Evolutionary conservation across 306 rosid species (phyloP).

Genomic region (Calophaca sinica): DNA sequence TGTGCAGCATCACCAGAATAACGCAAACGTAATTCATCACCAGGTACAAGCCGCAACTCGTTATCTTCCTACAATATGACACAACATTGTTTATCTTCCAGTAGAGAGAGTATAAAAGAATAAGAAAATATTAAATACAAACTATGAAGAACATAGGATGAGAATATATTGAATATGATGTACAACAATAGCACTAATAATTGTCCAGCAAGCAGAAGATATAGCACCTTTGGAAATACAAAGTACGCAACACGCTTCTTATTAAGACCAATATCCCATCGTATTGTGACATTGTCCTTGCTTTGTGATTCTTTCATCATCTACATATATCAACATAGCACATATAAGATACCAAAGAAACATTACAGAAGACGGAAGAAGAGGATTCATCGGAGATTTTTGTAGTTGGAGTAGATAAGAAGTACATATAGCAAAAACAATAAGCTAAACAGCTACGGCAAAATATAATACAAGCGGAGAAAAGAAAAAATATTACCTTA

Average conservation of each 20-base stretch:
- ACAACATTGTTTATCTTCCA: constrained; percentile 37
- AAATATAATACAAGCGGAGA: background rate
- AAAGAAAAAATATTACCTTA: constrained; percentile 60
- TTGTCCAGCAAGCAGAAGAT: constrained; percentile 5
- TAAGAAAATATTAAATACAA: constrained; percentile 18
- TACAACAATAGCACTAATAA: constrained; percentile 5
- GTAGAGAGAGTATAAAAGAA: constrained; percentile 5
- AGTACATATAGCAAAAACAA: background rate
- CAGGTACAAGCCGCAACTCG: constrained; percentile 98
- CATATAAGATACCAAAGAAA: constrained; percentile 34
- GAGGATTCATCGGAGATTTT: constrained; percentile 12
- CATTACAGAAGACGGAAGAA: constrained; percentile 28
- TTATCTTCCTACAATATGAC: constrained; percentile 83
- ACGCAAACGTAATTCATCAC: constrained; percentile 95
- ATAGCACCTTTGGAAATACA: constrained; percentile 90
- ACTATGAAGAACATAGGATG: constrained; percentile 10
- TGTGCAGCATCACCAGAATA: constrained; percentile 99
- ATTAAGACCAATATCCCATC: constrained; percentile 99
- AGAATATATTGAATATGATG: background rate
- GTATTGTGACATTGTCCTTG: constrained; percentile 92
- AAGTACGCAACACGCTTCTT: constrained; percentile 98
- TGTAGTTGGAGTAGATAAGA: constrained; percentile 2
- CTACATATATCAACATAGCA: constrained; percentile 61
- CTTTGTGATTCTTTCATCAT: constrained; percentile 99
- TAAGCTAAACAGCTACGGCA: background rate